phyloP scores from a whole-genome alignment of 2,329 filamentous ascomycete species.

The Paecilomyces niveus region DNA sequence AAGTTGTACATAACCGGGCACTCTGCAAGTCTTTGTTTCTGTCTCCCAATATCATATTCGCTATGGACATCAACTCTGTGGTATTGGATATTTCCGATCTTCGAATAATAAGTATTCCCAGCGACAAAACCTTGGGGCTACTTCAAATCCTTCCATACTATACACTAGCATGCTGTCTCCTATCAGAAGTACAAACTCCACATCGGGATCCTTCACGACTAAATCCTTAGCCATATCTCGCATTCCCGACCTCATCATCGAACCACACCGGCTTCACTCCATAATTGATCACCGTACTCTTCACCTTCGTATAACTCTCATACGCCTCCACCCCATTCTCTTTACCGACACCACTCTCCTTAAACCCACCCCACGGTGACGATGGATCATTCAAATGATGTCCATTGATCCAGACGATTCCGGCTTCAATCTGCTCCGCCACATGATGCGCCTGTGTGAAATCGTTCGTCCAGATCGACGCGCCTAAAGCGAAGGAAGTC shows the following conservation, averaged over 20 bases:
- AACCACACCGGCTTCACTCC: constrained; percentile 63
- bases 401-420: constrained; percentile 43
- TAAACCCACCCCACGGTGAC: constrained; percentile 62
- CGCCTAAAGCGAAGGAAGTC: constrained; percentile 44
- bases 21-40: no score
- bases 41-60: background rate
- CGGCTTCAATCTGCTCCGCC: constrained; percentile 41
- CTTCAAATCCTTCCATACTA: no score
- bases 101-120: no score
- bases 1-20: no score
- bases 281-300: constrained; percentile 52
- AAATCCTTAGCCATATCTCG: constrained; percentile 51
- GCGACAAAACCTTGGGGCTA: no score
- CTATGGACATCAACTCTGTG: background rate
- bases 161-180: no score
- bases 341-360: constrained; percentile 61
- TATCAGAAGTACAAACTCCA: no score
- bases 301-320: constrained; percentile 47
- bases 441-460: constrained; percentile 43
- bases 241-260: constrained; percentile 47
- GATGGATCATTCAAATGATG: constrained; percentile 68
- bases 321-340: constrained; percentile 65
- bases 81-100: no score
- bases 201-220: no score
- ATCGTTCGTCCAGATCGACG: constrained; percentile 46